A percentile compares a stretch with the other conserved stretches of the same genome.
phyloP scores from a whole-genome alignment of 2,329 filamentous ascomycete genomes.

The Colletotrichum cereale region DNA sequence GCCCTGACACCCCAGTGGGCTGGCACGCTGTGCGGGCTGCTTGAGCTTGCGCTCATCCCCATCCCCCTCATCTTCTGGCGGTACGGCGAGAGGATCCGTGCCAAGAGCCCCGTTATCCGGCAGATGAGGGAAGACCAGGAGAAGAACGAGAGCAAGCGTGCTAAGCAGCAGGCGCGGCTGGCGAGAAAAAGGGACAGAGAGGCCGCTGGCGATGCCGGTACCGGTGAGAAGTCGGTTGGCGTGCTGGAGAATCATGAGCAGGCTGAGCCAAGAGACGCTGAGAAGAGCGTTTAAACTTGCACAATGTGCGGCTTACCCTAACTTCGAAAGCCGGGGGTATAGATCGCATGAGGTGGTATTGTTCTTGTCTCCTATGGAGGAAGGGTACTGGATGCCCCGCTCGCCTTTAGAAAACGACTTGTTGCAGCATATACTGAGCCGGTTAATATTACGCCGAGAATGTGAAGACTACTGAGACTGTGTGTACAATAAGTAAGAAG shows the following conservation, averaged over 20 bases:
- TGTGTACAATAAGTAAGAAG: background rate
- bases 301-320: background rate
- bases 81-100: slow-evolving; percentile 66
- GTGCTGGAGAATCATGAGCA: slow-evolving; percentile 19
- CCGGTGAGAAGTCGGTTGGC: slow-evolving; percentile 21
- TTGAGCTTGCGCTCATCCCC: slow-evolving; percentile 81
- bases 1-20: slow-evolving; percentile 82
- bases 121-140: slow-evolving; percentile 60
- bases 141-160: slow-evolving; percentile 49
- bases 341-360: background rate
- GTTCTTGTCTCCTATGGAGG: background rate
- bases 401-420: background rate
- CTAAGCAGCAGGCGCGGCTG: slow-evolving; percentile 46
- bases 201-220: slow-evolving; percentile 9
- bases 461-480: background rate
- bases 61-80: slow-evolving; percentile 85
- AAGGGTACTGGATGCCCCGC: background rate
- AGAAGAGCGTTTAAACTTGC: slow-evolving; percentile 17
- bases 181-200: slow-evolving; percentile 43
- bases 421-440: background rate
- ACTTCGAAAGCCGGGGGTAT: too few relatives aligned
- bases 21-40: slow-evolving; percentile 78
- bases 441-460: background rate
- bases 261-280: slow-evolving; percentile 5
- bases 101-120: slow-evolving; percentile 62